Conservation (phyloP, 345 rosid species). For the Rhizophora apiculata region DNA sequence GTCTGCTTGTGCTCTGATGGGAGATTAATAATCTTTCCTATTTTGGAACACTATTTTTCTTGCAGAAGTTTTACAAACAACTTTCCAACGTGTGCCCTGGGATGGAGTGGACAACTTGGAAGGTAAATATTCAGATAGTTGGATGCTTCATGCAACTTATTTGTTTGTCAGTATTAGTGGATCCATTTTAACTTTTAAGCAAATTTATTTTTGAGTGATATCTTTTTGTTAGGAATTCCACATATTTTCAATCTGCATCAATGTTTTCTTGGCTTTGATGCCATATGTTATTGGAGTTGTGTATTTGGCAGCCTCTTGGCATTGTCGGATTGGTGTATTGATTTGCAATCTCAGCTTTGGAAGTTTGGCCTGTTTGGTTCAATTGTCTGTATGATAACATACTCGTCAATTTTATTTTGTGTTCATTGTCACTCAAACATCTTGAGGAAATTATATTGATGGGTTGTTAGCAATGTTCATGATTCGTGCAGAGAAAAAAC, state of each 20-base stretch:
- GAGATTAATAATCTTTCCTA: no score
- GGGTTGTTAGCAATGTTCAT: no score
- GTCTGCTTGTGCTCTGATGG: background rate
- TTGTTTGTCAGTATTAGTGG: background rate
- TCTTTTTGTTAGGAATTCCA: background rate
- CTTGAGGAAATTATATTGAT: no score
- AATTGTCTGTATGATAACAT: no score
- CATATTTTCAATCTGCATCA: background rate
- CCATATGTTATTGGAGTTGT: background rate
- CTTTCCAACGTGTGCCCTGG: conserved; percentile 49
- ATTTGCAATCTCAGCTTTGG: background rate
- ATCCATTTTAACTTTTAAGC: background rate
- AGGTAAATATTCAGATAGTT: conserved; percentile 38
- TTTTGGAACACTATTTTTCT: conserved; percentile 15
- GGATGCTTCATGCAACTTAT: background rate
- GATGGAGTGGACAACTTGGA: conserved; percentile 46
- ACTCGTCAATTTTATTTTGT: no score
- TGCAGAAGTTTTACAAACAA: conserved; percentile 73
- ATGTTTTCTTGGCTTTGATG: background rate
- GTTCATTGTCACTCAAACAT: no score
- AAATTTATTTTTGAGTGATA: background rate
- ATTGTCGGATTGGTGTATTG: background rate
- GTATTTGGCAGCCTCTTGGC: background rate
- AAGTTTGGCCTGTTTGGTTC: no score
- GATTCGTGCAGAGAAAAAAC: no score